Conservation (phyloP, 176 grass and related monocot species). For the Oryza rufipogon region DNA sequence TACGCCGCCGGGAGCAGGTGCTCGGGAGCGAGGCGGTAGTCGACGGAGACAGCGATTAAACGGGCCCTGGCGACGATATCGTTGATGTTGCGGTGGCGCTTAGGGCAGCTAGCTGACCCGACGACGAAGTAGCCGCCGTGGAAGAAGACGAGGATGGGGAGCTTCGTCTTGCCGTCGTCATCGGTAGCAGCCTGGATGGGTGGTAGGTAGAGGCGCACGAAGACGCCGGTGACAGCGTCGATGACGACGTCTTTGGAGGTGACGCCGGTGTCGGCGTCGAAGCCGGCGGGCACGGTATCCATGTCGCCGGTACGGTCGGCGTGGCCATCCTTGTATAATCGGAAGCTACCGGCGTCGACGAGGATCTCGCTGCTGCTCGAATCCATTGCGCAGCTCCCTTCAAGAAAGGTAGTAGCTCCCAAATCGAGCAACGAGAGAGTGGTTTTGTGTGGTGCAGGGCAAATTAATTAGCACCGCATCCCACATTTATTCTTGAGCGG, state of each 20-base stretch:
- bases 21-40: slow-evolving; percentile 74
- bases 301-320: background rate
- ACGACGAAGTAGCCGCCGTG: slow-evolving; percentile 70
- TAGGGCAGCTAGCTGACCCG: slow-evolving; percentile 26
- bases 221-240: slow-evolving; percentile 37
- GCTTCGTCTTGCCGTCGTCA: background rate
- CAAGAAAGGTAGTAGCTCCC: background rate
- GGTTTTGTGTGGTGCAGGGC: background rate
- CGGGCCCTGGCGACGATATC: slow-evolving; percentile 41
- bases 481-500: no score
- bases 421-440: background rate
- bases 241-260: slow-evolving; percentile 48
- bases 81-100: slow-evolving; percentile 48
- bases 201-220: slow-evolving; percentile 43
- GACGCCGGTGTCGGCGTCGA: slow-evolving; percentile 45
- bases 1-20: slow-evolving; percentile 60
- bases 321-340: slow-evolving; percentile 38
- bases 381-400: slow-evolving; percentile 27
- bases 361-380: slow-evolving; percentile 17
- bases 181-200: background rate
- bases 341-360: slow-evolving; percentile 7
- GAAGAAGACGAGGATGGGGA: slow-evolving; percentile 56
- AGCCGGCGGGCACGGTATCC: slow-evolving; percentile 32
- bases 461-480: background rate
- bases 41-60: slow-evolving; percentile 55